These are phyloP conservation scores for Tetratostichococcus sp. DNA, from an alignment of 139 green algal species.

Conservation along the genomic window DNA sequence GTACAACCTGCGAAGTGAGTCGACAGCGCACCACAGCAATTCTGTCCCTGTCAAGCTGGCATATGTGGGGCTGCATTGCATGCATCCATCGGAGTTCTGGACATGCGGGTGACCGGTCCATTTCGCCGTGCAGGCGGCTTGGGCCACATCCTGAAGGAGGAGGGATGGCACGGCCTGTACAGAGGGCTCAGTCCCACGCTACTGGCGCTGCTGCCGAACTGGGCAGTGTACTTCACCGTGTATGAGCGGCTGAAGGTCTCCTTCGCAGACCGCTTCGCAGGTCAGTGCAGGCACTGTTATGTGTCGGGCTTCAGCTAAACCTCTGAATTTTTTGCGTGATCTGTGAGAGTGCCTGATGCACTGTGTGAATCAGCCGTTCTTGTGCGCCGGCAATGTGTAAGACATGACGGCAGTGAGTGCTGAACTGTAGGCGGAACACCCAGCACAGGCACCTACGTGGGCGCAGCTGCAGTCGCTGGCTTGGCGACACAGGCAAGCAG, in stretches of 20 bases:
- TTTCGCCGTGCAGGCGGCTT: conserved; percentile 62
- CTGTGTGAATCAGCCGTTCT: too few species aligned
- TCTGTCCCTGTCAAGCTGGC: too few species aligned
- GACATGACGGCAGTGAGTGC: too few species aligned
- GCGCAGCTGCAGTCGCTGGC: conserved; percentile 77
- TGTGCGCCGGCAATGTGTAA: too few species aligned
- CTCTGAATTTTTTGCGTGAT: too few species aligned
- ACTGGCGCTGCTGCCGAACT: conserved; percentile 94
- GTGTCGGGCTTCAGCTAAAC: too few species aligned
- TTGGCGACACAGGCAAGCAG: conserved; percentile 53
- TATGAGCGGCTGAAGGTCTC: conserved; percentile 84
- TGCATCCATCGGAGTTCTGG: too few species aligned
- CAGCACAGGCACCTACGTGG: conserved; percentile 52
- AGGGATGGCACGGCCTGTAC: conserved; percentile 87
- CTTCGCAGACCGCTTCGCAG: conserved; percentile 18
- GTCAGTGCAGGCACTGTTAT: neutral
- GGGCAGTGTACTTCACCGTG: conserved; percentile 94
- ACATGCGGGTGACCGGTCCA: too few species aligned
- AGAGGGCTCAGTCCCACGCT: conserved; percentile 88
- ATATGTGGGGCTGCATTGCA: too few species aligned
- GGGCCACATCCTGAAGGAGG: conserved; percentile 66
- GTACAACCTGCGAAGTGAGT: neutral
- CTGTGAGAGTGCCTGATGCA: too few species aligned
- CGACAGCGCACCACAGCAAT: too few species aligned
- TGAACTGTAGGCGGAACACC: neutral